Percentiles rank a stretch among this genome's conserved stretches.
Conservation (phyloP, 371 early-diverging fungal genomes). For the Mucor lusitanicus region DNA sequence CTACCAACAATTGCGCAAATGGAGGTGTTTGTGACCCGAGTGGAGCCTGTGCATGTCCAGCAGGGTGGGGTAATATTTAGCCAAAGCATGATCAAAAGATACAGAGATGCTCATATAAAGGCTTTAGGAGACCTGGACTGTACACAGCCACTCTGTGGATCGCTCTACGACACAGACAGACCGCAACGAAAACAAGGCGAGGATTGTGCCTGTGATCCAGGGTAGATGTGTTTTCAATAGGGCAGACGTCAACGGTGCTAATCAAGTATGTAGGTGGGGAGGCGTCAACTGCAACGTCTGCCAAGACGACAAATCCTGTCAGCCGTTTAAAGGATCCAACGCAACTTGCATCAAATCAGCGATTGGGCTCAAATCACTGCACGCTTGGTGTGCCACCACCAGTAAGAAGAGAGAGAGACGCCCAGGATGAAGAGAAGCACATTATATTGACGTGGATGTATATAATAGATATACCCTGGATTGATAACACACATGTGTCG, state of each 20-base stretch:
- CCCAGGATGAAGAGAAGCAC: background rate
- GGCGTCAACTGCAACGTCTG: slow-evolving; percentile 55
- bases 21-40: slow-evolving; percentile 44
- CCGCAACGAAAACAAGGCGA: slow-evolving; percentile 28
- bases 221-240: slow-evolving; percentile 23
- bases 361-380: slow-evolving; percentile 50
- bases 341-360: slow-evolving; percentile 49
- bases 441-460: background rate
- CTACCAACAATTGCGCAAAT: slow-evolving; percentile 40
- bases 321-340: slow-evolving; percentile 35
- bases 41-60: slow-evolving; percentile 41
- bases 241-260: background rate
- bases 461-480: slow-evolving; percentile 54
- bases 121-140: slow-evolving; percentile 41
- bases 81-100: background rate
- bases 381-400: slow-evolving; percentile 55
- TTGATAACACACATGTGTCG: slow-evolving; percentile 51
- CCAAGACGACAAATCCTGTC: slow-evolving; percentile 38
- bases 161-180: slow-evolving; percentile 36
- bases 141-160: slow-evolving; percentile 45
- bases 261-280: slow-evolving; percentile 36
- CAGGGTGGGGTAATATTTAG: slow-evolving; percentile 46
- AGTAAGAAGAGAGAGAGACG: slow-evolving; percentile 24
- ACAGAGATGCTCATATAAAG: background rate
- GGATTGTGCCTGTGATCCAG: slow-evolving; percentile 44